phyloP scores from a whole-genome alignment of 2,329 filamentous ascomycete genomes.

The Penicillium paneum region DNA sequence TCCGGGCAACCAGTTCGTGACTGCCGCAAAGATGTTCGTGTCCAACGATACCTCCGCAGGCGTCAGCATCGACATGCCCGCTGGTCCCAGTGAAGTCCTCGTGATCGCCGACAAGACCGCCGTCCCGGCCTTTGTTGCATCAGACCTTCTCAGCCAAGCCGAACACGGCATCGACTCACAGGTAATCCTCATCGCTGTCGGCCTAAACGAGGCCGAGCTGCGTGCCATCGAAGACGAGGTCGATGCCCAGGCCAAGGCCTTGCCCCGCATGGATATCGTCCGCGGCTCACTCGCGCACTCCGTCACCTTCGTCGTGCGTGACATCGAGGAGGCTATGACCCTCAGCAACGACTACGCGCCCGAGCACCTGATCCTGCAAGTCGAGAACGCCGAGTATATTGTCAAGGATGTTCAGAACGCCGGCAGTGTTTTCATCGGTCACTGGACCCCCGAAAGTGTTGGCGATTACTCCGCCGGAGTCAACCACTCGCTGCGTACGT shows the following conservation, averaged over 20 bases:
- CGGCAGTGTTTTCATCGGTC: constrained; percentile 90
- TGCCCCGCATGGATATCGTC: constrained; percentile 91
- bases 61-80: constrained; percentile 97
- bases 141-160: constrained; percentile 89
- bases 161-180: constrained; percentile 97
- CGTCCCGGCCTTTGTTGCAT: constrained; percentile 92
- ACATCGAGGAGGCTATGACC: constrained; percentile 68
- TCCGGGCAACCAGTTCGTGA: constrained; percentile 97
- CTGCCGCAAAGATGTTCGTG: constrained; percentile 96
- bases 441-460: constrained; percentile 96
- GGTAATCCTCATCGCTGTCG: constrained; percentile 84
- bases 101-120: constrained; percentile 85
- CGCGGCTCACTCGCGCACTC: constrained; percentile 87
- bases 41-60: constrained; percentile 95
- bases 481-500: constrained; percentile 94
- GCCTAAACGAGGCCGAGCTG: constrained; percentile 69
- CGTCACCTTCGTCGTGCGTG: constrained; percentile 73
- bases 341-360: constrained; percentile 94
- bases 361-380: constrained; percentile 91
- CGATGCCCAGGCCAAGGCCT: constrained; percentile 76
- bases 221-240: constrained; percentile 86
- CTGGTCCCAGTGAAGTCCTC: constrained; percentile 93
- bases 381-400: constrained; percentile 69
- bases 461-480: constrained; percentile 98
- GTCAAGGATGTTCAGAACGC: constrained; percentile 85